Evolutionary conservation across 2,329 filamentous ascomycete genomes (phyloP).

Genomic region (Lomentospora prolificans): DNA sequence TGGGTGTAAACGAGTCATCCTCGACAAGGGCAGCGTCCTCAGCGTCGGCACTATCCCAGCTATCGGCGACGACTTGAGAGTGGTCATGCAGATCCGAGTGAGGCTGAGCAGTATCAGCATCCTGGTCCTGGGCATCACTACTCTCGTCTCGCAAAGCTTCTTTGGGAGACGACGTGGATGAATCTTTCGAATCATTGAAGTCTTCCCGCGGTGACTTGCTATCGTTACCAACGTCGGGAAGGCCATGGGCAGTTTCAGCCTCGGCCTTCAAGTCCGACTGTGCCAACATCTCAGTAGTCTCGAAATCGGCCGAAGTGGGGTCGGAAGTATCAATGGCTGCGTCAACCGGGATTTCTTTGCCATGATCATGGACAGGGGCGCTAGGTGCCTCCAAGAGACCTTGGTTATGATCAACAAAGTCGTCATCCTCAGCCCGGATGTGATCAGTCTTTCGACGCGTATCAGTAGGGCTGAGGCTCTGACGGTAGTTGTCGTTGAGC

Average conservation of each 20-base stretch:
- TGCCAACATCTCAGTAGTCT: constrained; percentile 5
- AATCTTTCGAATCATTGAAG: constrained; percentile 8
- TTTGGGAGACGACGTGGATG: constrained; percentile 5
- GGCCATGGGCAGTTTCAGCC: constrained; percentile 6
- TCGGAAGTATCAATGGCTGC: constrained; percentile 5
- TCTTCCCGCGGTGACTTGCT: constrained; percentile 4
- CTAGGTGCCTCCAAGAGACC: constrained; percentile 10
- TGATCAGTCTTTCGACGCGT: constrained; percentile 27
- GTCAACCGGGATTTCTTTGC: neutral
- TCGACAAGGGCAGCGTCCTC: constrained; percentile 57
- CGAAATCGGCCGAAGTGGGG: neutral
- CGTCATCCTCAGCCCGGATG: constrained; percentile 29
- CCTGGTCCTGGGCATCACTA: neutral
- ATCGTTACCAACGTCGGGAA: constrained; percentile 2
- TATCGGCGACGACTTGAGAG: constrained; percentile 52
- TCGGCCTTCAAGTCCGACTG: neutral
- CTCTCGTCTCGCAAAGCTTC: constrained; percentile 5
- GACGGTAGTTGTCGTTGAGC: constrained; percentile 26
- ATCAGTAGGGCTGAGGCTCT: constrained; percentile 31
- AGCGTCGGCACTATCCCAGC: constrained; percentile 81
- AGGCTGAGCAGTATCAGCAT: neutral
- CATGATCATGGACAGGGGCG: constrained; percentile 11
- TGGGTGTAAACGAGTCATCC: constrained; percentile 52
- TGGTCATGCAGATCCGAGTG: constrained; percentile 15
- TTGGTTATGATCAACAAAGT: constrained; percentile 10